Evolutionary conservation across 139 green algal species (phyloP).

Genomic region (Astrephomene gubernaculifera): DNA sequence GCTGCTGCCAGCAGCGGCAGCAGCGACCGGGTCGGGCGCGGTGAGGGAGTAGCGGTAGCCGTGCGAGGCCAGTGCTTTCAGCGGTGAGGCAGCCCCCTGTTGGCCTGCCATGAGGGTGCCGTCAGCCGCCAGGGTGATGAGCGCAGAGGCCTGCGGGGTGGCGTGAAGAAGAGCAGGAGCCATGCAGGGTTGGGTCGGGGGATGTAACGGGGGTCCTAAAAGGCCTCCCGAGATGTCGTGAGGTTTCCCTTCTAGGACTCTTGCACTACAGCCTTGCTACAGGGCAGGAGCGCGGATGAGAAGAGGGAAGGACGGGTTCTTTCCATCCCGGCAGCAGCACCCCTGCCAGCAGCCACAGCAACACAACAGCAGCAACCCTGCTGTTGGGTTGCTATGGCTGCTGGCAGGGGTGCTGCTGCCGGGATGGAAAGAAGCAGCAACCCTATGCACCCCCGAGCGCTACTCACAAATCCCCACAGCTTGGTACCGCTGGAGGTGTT

Average conservation of each 20-base stretch:
- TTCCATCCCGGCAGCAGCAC: neutral
- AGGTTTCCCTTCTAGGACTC: too few relatives aligned
- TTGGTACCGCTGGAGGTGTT: neutral
- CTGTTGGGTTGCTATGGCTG: neutral
- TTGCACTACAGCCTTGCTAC: too few relatives aligned
- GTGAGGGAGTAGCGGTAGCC: slow-evolving; percentile 9
- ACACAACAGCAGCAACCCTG: neutral
- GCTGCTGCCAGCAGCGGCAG: too few relatives aligned
- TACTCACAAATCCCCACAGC: slow-evolving; percentile 30
- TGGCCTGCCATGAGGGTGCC: neutral
- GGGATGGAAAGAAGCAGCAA: neutral
- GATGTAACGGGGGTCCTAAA: too few relatives aligned
- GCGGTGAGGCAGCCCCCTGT: neutral
- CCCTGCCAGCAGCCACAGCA: neutral
- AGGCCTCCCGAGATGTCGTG: too few relatives aligned
- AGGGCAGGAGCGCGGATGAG: neutral
- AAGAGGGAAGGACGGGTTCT: neutral
- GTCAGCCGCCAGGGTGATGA: neutral
- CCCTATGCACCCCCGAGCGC: neutral
- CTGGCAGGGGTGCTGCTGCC: neutral
- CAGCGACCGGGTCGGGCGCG: neutral
- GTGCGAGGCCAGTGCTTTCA: neutral
- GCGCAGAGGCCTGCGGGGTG: neutral
- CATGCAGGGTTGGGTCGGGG: neutral
- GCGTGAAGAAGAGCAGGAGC: neutral